These are phyloP conservation scores for Theileria parva DNA, from an alignment of 169 alveolate species.

Conservation along the genomic window DNA sequence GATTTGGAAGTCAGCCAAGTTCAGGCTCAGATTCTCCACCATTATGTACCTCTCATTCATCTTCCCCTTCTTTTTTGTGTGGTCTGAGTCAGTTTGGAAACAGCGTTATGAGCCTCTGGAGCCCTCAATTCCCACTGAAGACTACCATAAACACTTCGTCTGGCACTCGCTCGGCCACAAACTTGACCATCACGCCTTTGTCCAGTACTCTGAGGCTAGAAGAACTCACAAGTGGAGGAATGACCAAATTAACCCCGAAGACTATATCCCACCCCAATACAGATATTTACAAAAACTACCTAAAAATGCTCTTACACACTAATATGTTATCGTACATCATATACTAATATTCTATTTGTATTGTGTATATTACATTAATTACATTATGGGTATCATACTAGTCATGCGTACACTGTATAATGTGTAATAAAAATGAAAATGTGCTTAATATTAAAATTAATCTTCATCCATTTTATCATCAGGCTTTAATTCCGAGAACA, in stretches of 20 bases:
- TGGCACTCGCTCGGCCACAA: slow-evolving; percentile 84
- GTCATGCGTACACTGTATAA: too few relatives aligned
- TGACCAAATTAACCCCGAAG: slow-evolving; percentile 80
- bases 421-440: neutral
- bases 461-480: slow-evolving; percentile 28
- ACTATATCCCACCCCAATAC: slow-evolving; percentile 84
- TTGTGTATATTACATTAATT: neutral
- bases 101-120: slow-evolving; percentile 76
- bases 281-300: slow-evolving; percentile 57
- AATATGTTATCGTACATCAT: too few relatives aligned
- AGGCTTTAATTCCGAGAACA: slow-evolving; percentile 81
- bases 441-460: neutral
- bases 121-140: slow-evolving; percentile 73
- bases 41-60: slow-evolving; percentile 48
- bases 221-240: slow-evolving; percentile 83
- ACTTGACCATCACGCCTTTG: slow-evolving; percentile 84
- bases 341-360: too few relatives aligned
- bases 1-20: slow-evolving; percentile 70
- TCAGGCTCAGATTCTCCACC: slow-evolving; percentile 53
- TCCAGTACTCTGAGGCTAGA: slow-evolving; percentile 84
- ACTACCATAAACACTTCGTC: slow-evolving; percentile 71
- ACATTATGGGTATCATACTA: too few relatives aligned
- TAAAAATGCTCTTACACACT: neutral
- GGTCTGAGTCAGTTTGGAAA: slow-evolving; percentile 66
- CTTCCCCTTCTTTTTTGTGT: slow-evolving; percentile 48